Percentiles rank a stretch among this genome's conserved stretches.
These are phyloP conservation scores for Onygenales sp. DNA, from an alignment of 2,329 filamentous ascomycete species.

Conservation along the genomic window DNA sequence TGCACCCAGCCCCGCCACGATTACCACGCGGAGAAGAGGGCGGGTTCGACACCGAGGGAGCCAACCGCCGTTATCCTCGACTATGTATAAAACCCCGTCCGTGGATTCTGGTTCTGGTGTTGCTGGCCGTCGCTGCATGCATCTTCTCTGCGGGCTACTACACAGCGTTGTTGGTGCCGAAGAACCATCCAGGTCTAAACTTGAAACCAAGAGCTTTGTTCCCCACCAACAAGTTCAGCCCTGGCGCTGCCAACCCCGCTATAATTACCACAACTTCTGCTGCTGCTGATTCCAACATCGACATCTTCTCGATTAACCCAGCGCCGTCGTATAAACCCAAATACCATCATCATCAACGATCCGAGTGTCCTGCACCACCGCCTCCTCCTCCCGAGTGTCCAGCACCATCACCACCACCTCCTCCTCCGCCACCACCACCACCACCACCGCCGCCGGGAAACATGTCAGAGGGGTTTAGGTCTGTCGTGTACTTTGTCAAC, in stretches of 20 bases:
- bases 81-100: not conserved
- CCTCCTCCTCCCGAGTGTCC: not conserved
- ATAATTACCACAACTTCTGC: not conserved
- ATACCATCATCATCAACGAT: not conserved
- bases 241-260: not conserved
- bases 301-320: not conserved
- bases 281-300: not conserved
- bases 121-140: not conserved
- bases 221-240: not conserved
- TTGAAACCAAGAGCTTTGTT: not conserved
- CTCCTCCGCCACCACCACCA: not conserved
- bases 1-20: not conserved
- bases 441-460: not conserved
- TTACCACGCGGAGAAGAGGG: not conserved
- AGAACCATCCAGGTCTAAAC: too few relatives aligned
- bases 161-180: too few relatives aligned
- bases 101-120: not conserved
- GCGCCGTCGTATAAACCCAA: too few relatives aligned
- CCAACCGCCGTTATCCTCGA: not conserved
- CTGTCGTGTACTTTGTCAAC: conserved; percentile 36
- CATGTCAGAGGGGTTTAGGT: conserved; percentile 11
- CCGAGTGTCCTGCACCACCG: not conserved
- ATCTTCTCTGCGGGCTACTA: too few relatives aligned
- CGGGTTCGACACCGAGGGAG: not conserved
- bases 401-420: not conserved